phyloP scores from a whole-genome alignment of 116 monocot genomes.

The Posidonia oceanica region DNA sequence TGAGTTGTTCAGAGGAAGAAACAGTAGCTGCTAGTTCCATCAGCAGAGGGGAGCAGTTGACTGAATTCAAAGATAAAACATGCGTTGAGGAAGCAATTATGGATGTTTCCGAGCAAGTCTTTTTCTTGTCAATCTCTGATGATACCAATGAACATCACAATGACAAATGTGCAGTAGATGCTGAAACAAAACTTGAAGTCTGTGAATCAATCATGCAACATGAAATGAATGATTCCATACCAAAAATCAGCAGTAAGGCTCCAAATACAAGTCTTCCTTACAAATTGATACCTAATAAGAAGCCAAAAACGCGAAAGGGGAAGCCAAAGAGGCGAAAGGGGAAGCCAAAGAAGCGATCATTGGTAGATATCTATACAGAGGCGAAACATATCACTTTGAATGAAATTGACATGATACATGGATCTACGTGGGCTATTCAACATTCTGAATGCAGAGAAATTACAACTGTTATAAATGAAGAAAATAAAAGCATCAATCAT shows the following conservation, averaged over 20 bases:
- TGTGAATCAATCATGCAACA: background rate
- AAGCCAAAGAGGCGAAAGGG: slow-evolving; percentile 1
- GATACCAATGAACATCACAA: background rate
- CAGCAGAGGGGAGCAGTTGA: background rate
- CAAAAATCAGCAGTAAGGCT: background rate
- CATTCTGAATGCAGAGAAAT: background rate
- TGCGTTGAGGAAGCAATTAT: background rate
- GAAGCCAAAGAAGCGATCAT: slow-evolving; percentile 3
- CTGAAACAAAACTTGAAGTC: background rate
- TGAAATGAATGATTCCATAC: background rate
- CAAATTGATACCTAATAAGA: background rate
- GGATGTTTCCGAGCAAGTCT: background rate
- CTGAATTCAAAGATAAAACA: background rate
- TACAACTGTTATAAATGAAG: background rate
- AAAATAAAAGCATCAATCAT: background rate
- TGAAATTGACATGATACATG: background rate
- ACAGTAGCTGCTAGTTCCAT: background rate
- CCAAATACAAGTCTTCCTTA: background rate
- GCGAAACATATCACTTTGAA: slow-evolving; percentile 1
- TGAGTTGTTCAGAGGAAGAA: background rate
- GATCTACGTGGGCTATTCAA: background rate
- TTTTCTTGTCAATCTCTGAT: background rate
- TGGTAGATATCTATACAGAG: slow-evolving; percentile 3
- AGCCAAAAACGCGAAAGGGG: background rate
- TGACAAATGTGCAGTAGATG: background rate